Evolutionary conservation across 225 moss, liverwort and hornwort species (phyloP), one percentile per base, ranked within the genome.

Genomic region (Polytrichum formosum): DNA sequence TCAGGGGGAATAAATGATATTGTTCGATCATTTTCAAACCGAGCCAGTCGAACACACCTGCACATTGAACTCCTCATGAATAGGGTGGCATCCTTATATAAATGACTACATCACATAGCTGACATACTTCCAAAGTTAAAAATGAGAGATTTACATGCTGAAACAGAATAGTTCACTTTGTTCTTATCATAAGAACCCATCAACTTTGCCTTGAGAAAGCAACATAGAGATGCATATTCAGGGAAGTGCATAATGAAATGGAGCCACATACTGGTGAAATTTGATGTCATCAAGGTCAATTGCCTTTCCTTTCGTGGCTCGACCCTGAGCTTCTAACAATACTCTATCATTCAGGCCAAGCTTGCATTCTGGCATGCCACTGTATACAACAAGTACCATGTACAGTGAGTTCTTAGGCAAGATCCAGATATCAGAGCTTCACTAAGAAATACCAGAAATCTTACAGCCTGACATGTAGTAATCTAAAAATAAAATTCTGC

Each of bases 1-100:
- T 98, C 97, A 33, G 97, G 97, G 59, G 94, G 97, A 65, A 98
- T 98, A 70, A 98, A 98, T 31, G 97, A 98, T 72, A 98, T 98
- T 26, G 97, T 98, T 37, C 97, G 94, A 74, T 98, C 97, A 76
- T 92, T 98, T 74, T 98, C 97, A 79, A 98, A 98, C 25, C 97
- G 91, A 56, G 94, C 90, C 67, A 98, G 81, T 66, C 97, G 83
- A 55, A 98, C 97, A 86, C 94, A 98, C 77, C 97, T 98, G 80
- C 77, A 75, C 54, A 66, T 20, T 56, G 54, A 67, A 55, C 65
- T 35, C 68, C 58, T 70, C 29, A 35, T 79, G 16, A 70, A 74
- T 25, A 79, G 77, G 21, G 28, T 55, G 55, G 56, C 58, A 21
- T 35, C 37, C 23, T 21, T 6, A 6, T 9, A 58, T 58, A 21